Evolutionary conservation across 73 alveolate genomes (phyloP), one percentile per base, ranked within the genome.

Genomic region (Stentor roeselii): DNA sequence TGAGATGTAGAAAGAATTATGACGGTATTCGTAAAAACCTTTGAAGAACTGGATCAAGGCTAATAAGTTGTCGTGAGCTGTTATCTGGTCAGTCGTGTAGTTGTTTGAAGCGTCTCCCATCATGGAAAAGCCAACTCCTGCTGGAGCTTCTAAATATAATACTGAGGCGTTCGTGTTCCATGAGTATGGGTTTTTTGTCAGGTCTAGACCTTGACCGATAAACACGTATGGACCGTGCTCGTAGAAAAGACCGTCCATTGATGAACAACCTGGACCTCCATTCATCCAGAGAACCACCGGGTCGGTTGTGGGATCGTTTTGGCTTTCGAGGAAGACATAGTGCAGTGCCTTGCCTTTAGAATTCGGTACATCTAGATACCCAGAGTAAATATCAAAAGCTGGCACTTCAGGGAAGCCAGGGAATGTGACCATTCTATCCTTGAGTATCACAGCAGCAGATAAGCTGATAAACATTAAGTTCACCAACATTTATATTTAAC

Each of bases 211-310:
- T 38, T 93, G 95, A 85, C 87, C 93, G 77, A 94, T 98, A 15
- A 94, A 80, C 34, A 95, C 94, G 75, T 89, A 94, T 59, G 99
- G 99, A 11, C 99, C 99, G 59, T 91, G 90, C 89, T 98, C 99
- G 40, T 87, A 89, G 61, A 98, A 85, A 83, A 94, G 86, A 3
- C 98, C 99, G 34, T 95, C 96, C 84, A 97, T 67, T 3, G 98
- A 93, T 38, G 99, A 93, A 82, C 99, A 98, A 11, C 99, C 99
- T 59, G 99, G 99, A 21, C 99, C 99, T 11, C 99, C 99, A 86
- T 97, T 98, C 87, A 96, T 89, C 99, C 99, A 98, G 15, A 98
- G 86, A 30, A 98, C 75, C 31, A 98, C 78, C 2, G 99, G 99
- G 84, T 91, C 99, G 6, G 90, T 75, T 39, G 87, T 92, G 6